Conservation (phyloP, 1,139 yeast species). For the Tardiomyces depauwii region DNA sequence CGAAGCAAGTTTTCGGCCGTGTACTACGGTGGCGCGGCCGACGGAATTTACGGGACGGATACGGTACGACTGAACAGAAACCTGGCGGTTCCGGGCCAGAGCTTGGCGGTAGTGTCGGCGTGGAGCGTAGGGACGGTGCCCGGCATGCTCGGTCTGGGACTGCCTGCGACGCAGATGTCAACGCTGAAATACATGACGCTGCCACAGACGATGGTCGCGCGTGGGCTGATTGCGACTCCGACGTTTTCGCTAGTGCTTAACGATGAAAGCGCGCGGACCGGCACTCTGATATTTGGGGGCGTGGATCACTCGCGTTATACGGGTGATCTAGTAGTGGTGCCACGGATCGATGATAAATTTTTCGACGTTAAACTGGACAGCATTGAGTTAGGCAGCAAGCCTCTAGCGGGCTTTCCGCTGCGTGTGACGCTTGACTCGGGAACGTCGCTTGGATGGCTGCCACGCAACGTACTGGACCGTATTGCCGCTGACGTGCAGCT, state of each 20-base stretch:
- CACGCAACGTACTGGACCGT: slow-evolving; percentile 5
- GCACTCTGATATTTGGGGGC: slow-evolving; percentile 47
- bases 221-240: slow-evolving; percentile 34
- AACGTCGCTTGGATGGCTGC: slow-evolving; percentile 17
- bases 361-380: slow-evolving; percentile 8
- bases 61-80: slow-evolving; percentile 30
- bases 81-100: slow-evolving; percentile 26
- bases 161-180: slow-evolving; percentile 9
- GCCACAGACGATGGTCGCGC: slow-evolving; percentile 36
- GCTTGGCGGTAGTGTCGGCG: slow-evolving; percentile 45
- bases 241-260: slow-evolving; percentile 45
- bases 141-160: slow-evolving; percentile 57
- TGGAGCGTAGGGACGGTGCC: slow-evolving; percentile 39
- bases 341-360: slow-evolving; percentile 8
- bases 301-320: slow-evolving; percentile 40
- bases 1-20: slow-evolving; percentile 34
- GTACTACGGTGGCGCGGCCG: slow-evolving; percentile 58
- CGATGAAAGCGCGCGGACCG: slow-evolving; percentile 30
- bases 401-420: slow-evolving; percentile 4
- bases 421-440: slow-evolving; percentile 16
- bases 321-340: slow-evolving; percentile 31
- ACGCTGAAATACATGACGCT: slow-evolving; percentile 23
- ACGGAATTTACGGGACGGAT: slow-evolving; percentile 54
- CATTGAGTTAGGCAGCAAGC: slow-evolving; percentile 4
- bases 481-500: slow-evolving; percentile 10